phyloP scores from a whole-genome alignment of 2,329 filamentous ascomycete genomes.

The Coleophoma crateriformis region DNA sequence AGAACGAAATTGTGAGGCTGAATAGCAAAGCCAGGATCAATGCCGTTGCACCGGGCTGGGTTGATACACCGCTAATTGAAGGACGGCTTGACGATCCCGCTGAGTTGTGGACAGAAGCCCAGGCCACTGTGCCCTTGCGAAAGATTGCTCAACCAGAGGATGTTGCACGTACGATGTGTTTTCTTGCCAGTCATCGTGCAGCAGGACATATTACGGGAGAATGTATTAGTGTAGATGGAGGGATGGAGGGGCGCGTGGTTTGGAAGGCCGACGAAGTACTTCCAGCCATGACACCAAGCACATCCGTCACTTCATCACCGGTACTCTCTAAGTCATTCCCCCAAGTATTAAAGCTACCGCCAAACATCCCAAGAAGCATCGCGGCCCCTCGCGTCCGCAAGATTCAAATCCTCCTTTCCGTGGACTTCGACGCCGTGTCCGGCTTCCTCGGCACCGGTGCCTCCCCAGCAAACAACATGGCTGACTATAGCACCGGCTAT shows the following conservation, averaged over 20 bases:
- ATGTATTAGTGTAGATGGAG: conserved; percentile 43
- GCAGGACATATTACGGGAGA: conserved; percentile 49
- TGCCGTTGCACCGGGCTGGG: conserved; percentile 76
- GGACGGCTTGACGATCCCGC: conserved; percentile 41
- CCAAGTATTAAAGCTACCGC: background rate
- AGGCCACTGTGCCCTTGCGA: conserved; percentile 51
- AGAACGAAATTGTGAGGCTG: conserved; percentile 47
- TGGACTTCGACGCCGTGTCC: conserved; percentile 44
- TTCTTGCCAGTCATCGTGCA: conserved; percentile 64
- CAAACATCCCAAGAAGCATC: background rate
- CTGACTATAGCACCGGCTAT: conserved; percentile 50
- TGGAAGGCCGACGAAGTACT: conserved; percentile 34
- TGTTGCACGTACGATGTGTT: conserved; percentile 70
- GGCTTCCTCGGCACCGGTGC: conserved; percentile 53
- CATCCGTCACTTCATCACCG: background rate
- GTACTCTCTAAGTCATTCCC: conserved; percentile 5
- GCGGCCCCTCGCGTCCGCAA: conserved; percentile 4
- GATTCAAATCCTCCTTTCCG: conserved; percentile 14
- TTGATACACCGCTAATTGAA: conserved; percentile 57
- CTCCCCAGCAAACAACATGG: conserved; percentile 42
- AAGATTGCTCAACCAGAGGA: conserved; percentile 65
- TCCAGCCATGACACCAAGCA: background rate
- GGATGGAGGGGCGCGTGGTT: conserved; percentile 38
- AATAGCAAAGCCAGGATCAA: conserved; percentile 60
- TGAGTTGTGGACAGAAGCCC: conserved; percentile 42